These are phyloP conservation scores for Zymoseptoria pseudotritici DNA, from an alignment of 2,329 filamentous ascomycete species.

Conservation along the genomic window DNA sequence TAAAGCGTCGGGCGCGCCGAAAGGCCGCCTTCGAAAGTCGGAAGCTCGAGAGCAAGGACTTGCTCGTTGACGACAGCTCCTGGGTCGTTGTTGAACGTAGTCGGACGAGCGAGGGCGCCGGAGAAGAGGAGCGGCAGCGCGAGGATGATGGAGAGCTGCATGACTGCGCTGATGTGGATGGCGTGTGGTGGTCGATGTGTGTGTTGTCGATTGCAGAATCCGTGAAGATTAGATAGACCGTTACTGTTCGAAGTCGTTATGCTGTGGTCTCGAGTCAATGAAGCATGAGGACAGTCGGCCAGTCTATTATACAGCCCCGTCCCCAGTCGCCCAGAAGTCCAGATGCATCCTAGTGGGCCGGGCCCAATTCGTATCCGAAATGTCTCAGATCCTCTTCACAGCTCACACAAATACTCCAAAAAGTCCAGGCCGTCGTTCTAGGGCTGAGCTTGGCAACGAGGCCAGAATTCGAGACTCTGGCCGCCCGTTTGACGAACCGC, in stretches of 20 bases:
- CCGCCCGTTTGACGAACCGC: not conserved
- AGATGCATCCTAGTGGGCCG: not conserved
- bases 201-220: not conserved
- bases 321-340: not conserved
- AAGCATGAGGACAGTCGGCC: not conserved
- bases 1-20: not conserved
- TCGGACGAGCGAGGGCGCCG: not conserved
- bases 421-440: not conserved
- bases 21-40: not conserved
- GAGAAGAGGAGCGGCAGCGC: not conserved
- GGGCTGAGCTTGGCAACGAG: not conserved
- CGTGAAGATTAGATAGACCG: not conserved
- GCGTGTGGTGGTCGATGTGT: not conserved
- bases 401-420: not conserved
- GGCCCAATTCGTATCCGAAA: not conserved
- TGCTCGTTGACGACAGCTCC: not conserved
- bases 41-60: not conserved
- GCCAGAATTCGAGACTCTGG: not conserved
- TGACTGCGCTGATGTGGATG: too few relatives aligned
- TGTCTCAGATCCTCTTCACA: not conserved
- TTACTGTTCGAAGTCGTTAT: not conserved
- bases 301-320: not conserved
- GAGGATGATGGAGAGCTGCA: not conserved
- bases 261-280: not conserved
- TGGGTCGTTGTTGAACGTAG: too few relatives aligned